Evolutionary conservation across 371 early-diverging fungal species (phyloP).

Genomic region (Saksenaea vasiformis): DNA sequence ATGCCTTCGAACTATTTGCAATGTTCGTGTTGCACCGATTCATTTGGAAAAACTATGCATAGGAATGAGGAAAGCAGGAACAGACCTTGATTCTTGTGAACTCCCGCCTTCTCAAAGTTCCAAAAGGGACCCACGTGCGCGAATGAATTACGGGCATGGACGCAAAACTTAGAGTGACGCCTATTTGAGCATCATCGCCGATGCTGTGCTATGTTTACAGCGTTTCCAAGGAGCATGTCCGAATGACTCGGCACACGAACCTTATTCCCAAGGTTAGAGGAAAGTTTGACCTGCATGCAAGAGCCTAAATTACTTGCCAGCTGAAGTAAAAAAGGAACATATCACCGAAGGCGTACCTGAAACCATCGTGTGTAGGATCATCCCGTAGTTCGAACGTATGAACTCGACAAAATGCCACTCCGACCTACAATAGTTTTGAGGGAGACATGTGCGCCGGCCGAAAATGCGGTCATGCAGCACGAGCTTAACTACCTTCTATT

Average conservation of each 20-base stretch:
- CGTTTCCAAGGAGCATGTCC: neutral
- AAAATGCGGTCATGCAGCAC: constrained; percentile 6
- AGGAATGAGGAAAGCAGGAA: no score
- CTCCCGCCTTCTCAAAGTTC: no score
- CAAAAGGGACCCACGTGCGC: no score
- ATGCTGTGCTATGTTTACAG: neutral
- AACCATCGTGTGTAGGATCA: neutral
- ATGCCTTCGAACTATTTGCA: neutral
- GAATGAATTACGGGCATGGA: neutral
- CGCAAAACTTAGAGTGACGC: neutral
- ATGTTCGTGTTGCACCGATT: neutral
- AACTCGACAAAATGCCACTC: neutral
- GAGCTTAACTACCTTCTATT: neutral
- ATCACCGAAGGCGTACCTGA: neutral
- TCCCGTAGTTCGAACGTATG: neutral
- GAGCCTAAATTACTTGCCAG: neutral
- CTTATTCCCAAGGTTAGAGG: neutral
- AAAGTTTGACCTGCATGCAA: neutral
- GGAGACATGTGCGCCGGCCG: neutral
- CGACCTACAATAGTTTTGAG: neutral
- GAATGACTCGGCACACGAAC: neutral
- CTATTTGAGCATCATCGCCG: neutral
- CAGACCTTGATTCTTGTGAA: no score
- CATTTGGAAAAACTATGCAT: neutral
- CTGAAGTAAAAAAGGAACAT: neutral